Percentiles rank a stretch among this genome's conserved stretches.
Evolutionary conservation across 2,329 filamentous ascomycete species (phyloP).

Genomic region (Penicillium griseofulvum): DNA sequence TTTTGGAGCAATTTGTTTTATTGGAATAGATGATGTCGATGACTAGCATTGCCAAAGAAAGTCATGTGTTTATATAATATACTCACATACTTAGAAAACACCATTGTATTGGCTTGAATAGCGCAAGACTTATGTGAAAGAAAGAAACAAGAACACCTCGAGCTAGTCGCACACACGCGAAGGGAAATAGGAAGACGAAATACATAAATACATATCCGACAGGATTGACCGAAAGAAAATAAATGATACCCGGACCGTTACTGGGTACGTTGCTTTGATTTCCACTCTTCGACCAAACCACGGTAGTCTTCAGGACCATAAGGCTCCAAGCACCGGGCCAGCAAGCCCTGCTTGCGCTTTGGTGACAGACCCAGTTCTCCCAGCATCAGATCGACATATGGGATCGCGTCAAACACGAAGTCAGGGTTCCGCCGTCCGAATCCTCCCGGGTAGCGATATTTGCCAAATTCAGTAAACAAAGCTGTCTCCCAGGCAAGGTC

Average conservation of each 20-base stretch:
- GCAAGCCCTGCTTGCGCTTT: constrained; percentile 32
- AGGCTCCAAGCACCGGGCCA: constrained; percentile 37
- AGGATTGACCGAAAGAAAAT: not conserved
- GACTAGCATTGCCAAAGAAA: not conserved
- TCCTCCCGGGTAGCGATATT: constrained; percentile 62
- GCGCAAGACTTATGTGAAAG: not conserved
- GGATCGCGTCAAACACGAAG: constrained; percentile 73
- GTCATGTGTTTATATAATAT: not conserved
- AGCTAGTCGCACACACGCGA: not conserved
- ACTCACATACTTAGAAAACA: not conserved
- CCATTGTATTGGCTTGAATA: not conserved
- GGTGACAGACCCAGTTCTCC: constrained; percentile 62
- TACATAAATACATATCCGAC: not conserved
- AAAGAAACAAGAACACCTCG: not conserved
- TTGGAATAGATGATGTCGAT: constrained; percentile 4
- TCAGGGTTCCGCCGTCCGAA: constrained; percentile 58
- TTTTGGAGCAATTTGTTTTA: constrained; percentile 27
- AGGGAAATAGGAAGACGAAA: not conserved
- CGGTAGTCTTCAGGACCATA: constrained; percentile 44
- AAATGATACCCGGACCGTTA: not conserved
- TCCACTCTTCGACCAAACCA: constrained; percentile 44
- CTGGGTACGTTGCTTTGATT: constrained; percentile 4
- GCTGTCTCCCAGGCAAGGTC: constrained; percentile 56
- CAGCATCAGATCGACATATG: constrained; percentile 69
- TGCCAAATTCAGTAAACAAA: constrained; percentile 66